Conservation (phyloP, 768 basidiomycete genomes). For the Leccinum uliginosum region DNA sequence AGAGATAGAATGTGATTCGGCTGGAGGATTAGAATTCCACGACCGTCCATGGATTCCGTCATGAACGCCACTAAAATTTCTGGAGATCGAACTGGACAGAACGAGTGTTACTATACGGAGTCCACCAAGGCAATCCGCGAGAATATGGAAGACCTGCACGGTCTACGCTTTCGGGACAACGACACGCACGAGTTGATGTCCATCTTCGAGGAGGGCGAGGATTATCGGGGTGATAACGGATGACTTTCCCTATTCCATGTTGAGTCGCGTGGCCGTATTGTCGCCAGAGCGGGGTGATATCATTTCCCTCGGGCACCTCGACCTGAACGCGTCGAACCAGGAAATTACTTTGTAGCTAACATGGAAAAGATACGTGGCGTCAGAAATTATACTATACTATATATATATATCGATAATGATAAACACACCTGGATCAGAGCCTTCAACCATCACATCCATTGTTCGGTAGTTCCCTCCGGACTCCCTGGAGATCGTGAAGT, state of each 20-base stretch:
- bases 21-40: constrained; percentile 43
- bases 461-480: too few species aligned
- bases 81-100: constrained; percentile 4
- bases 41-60: constrained; percentile 29
- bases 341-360: constrained; percentile 25
- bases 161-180: constrained; percentile 23
- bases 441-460: too few species aligned
- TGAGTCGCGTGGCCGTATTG: constrained; percentile 44
- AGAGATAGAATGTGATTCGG: constrained; percentile 11
- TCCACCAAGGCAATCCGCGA: constrained; percentile 28
- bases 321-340: constrained; percentile 13
- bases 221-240: constrained; percentile 36
- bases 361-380: neutral
- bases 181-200: constrained; percentile 25
- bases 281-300: constrained; percentile 20
- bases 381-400: neutral
- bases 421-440: constrained; percentile 40
- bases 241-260: constrained; percentile 20
- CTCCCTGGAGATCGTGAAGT: too few species aligned
- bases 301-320: constrained; percentile 30
- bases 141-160: constrained; percentile 31
- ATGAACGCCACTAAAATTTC: constrained; percentile 4
- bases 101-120: constrained; percentile 29
- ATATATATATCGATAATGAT: neutral
- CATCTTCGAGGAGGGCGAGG: constrained; percentile 24